Base-by-base conservation (phyloP, 2,329 filamentous ascomycete species). In the Thielaviopsis punctulata region DNA sequence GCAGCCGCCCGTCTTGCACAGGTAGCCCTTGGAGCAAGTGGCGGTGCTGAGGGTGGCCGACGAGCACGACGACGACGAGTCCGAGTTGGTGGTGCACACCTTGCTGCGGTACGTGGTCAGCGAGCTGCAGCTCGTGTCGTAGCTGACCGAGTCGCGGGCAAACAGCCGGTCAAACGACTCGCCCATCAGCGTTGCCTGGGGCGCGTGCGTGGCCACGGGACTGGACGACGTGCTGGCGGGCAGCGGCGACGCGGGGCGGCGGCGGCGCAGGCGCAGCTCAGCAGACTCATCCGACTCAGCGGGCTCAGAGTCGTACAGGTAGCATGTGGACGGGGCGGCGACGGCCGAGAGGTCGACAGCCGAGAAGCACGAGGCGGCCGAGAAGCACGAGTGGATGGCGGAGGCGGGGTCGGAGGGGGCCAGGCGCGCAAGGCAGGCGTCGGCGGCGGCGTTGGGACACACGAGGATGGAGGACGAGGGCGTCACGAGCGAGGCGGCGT, bases 1-100 rank as follows among this genome's bases (percentile, higher is more conserved):
- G 67, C 72, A 76, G 47, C 50, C 48, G 63, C 70, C 66, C 56
- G 66, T 65, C 56, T 59, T 61, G 69, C 75, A 78, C 58, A 69
- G 62, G 53, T 69, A 64, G 33, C 66, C 68, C 4, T 62, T 58
- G 8, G 62, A 63, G 65, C 75, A 77, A 18, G 64, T 62, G 25
- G 63, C 61, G 18, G 60, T 62, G 48, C 62, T 58, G 43, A 63
- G 58, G 8, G 59, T 55, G 45, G 67, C 68, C 19, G 61, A 56
- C 59, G 58, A 64, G 66, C 72, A 77, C 12, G 66, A 58, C 21
- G 63, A 60, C 39, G 63, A 66, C 46, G 61, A 60, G 56, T 63
- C 62, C 4, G 61, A 18, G 12, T 21, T 57, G 15, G 52, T 55
- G 22, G 55, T 54, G 52, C 65, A 59, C 57, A 64, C 64, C 18